Conservation (phyloP, 2,329 filamentous ascomycete genomes). For the Aspergillus vadensis region DNA sequence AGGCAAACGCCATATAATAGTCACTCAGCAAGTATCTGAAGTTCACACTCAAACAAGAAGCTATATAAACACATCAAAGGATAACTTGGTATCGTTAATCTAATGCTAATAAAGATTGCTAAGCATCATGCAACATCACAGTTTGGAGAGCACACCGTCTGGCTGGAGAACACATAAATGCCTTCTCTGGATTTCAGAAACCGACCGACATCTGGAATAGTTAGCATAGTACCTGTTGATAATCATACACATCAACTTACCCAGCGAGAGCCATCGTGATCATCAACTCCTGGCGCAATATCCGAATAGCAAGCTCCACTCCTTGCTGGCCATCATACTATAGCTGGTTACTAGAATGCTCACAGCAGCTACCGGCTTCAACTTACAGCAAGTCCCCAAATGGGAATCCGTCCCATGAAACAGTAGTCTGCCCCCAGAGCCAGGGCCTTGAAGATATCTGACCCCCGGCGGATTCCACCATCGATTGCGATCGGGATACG, state of each 20-base stretch:
- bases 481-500: slow-evolving; percentile 38
- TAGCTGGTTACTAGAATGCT: slow-evolving; percentile 12
- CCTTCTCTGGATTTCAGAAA: slow-evolving; percentile 32
- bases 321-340: slow-evolving; percentile 38
- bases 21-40: too few species aligned
- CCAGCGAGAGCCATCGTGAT: slow-evolving; percentile 38
- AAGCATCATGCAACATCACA: slow-evolving; percentile 16
- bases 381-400: slow-evolving; percentile 38
- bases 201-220: slow-evolving; percentile 28
- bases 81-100: too few species aligned
- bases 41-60: too few species aligned
- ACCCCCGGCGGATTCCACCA: slow-evolving; percentile 38
- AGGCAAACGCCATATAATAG: too few species aligned
- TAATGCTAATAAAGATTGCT: not conserved
- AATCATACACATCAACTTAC: slow-evolving; percentile 18
- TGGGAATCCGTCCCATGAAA: slow-evolving; percentile 36
- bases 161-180: slow-evolving; percentile 32
- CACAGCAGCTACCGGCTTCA: not conserved
- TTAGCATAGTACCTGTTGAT: slow-evolving; percentile 7
- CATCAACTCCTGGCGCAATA: slow-evolving; percentile 35
- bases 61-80: too few species aligned
- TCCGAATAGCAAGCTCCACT: slow-evolving; percentile 37
- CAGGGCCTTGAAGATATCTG: slow-evolving; percentile 42
- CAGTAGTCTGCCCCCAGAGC: slow-evolving; percentile 37
- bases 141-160: slow-evolving; percentile 32